Conservation (phyloP, 768 basidiomycete genomes). For the Floccularia luteovirens region DNA sequence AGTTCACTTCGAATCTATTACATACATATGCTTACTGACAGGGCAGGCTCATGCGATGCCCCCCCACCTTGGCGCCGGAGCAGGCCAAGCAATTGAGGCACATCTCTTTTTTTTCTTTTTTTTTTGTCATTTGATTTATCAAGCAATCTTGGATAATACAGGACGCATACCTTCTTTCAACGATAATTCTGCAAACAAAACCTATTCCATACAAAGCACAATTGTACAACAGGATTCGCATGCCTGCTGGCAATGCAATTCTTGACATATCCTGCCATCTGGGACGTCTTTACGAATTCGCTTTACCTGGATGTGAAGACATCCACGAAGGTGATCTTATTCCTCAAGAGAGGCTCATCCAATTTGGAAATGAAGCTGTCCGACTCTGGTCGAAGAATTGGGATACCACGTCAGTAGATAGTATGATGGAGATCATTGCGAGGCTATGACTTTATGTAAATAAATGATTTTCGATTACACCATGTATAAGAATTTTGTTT, state of each 20-base stretch:
- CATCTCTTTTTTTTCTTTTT: neutral
- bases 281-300: neutral
- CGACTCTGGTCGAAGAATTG: neutral
- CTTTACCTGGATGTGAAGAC: neutral
- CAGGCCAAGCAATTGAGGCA: slow-evolving; percentile 1
- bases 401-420: no score
- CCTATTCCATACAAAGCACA: neutral
- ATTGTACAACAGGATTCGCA: neutral
- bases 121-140: neutral
- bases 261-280: neutral
- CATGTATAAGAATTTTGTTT: no score
- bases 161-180: neutral
- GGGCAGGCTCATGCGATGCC: slow-evolving; percentile 1
- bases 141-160: no score
- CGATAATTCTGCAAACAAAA: neutral
- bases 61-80: neutral
- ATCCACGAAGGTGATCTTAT: neutral
- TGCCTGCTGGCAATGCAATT: neutral
- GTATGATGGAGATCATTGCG: no score
- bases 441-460: no score
- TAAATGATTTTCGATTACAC: no score
- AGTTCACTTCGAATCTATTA: neutral
- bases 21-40: neutral
- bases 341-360: no score
- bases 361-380: no score